Evolutionary conservation across 768 basidiomycete species (phyloP).

Genomic region (Rhizopogon vulgaris): DNA sequence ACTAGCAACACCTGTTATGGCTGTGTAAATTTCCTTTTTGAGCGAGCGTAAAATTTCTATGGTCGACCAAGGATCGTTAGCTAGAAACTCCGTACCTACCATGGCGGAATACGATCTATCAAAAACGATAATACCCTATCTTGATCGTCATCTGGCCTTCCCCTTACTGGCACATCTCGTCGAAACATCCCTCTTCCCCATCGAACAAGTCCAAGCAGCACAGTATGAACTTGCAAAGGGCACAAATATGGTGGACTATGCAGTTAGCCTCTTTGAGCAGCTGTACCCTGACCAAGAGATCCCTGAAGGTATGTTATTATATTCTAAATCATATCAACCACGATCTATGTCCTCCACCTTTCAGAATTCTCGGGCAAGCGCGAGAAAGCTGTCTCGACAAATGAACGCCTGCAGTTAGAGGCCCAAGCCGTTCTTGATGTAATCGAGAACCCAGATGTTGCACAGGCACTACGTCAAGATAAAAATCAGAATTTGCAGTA

Average conservation of each 20-base stretch:
- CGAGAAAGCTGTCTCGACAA: slow-evolving; percentile 74
- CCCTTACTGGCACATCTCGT: slow-evolving; percentile 87
- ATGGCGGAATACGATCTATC: slow-evolving; percentile 93
- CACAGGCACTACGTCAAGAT: slow-evolving; percentile 89
- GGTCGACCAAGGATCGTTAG: neutral
- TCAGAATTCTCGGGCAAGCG: slow-evolving; percentile 83
- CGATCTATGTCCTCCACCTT: neutral
- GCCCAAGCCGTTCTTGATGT: slow-evolving; percentile 92
- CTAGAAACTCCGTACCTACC: slow-evolving; percentile 14
- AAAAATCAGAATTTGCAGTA: slow-evolving; percentile 95
- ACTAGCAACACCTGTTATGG: neutral
- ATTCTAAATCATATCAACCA: neutral
- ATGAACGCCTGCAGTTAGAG: slow-evolving; percentile 81
- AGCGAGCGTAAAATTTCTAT: slow-evolving; percentile 10
- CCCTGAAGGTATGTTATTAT: slow-evolving; percentile 50
- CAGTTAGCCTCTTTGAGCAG: slow-evolving; percentile 72
- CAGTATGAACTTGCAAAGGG: slow-evolving; percentile 97
- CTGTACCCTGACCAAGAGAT: slow-evolving; percentile 66
- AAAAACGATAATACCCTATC: slow-evolving; percentile 81
- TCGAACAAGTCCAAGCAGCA: slow-evolving; percentile 75
- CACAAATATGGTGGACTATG: slow-evolving; percentile 98
- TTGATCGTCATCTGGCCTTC: slow-evolving; percentile 93
- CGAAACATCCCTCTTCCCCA: slow-evolving; percentile 68
- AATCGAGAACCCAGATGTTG: slow-evolving; percentile 95
- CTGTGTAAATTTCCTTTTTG: slow-evolving; percentile 1